phyloP scores from a whole-genome alignment of 192 early-diverging fungal genomes.

The Gaertneriomyces semiglobifer region DNA sequence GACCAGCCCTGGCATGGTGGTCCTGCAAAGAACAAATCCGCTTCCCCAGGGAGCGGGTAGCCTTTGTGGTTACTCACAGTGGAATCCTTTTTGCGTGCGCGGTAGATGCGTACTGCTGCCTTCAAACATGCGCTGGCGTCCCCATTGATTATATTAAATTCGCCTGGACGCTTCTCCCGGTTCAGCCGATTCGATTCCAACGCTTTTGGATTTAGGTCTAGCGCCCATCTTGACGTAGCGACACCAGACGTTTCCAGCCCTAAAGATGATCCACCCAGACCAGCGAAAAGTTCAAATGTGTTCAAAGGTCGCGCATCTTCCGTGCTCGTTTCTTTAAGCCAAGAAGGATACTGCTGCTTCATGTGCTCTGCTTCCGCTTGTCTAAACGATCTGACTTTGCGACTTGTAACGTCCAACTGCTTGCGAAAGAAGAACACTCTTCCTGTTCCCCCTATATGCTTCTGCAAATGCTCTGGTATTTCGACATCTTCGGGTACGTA shows the following conservation, averaged over 20 bases:
- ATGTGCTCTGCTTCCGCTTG: background rate
- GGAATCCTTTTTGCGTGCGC: background rate
- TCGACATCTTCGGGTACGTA: background rate
- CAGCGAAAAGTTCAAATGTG: constrained; percentile 3
- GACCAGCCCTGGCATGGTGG: constrained; percentile 6
- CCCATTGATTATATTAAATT: background rate
- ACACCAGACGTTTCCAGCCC: constrained; percentile 15
- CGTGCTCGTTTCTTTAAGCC: background rate
- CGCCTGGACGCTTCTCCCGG: background rate
- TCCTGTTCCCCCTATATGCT: constrained; percentile 1
- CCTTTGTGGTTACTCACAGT: background rate
- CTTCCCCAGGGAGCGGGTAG: constrained; percentile 1
- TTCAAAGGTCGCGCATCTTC: constrained; percentile 1
- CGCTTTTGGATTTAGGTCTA: background rate
- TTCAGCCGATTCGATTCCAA: background rate
- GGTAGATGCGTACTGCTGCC: background rate
- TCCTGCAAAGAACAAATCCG: constrained; percentile 4
- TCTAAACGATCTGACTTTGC: background rate
- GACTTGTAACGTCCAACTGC: background rate
- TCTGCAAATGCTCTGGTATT: constrained; percentile 1
- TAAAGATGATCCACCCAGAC: background rate
- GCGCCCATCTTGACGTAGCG: background rate
- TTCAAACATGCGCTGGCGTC: background rate
- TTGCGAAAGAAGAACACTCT: constrained; percentile 2
- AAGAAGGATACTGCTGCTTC: too few species aligned